Base-by-base conservation (phyloP, 225 moss, liverwort and hornwort species). In the Pleurozium schreberi region DNA sequence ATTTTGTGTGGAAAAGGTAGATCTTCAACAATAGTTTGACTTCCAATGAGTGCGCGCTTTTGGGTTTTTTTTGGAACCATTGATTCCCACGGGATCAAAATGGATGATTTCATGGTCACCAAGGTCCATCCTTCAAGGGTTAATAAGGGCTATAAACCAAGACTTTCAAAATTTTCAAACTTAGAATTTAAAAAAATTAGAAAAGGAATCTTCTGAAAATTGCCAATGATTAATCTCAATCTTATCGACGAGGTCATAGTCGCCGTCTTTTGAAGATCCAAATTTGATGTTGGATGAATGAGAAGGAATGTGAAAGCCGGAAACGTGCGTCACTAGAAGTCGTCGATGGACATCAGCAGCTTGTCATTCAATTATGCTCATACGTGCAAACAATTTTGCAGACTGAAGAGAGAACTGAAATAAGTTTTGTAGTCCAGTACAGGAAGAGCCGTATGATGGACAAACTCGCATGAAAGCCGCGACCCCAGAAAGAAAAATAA, bases 181-280 rank as follows among this genome's bases (percentile, higher is more conserved):
- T 55, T 6, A 16, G 9, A 55, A 25, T 55, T 36, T 9, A 4
- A 7, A 18, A 6, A 10, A n/a, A n/a, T n/a, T n/a, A n/a, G n/a
- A 22, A 55, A 2, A n/a, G 6, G 4, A 55, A 23, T 16, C 55
- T 38, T 26, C 0, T 3, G 4, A n/a, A 79, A 36, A 40, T 11
- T 5, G 7, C 40, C 58, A 26, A 79, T 11, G 18, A 40, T 28
- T 7, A n/a, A 7, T 11, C 11, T 79, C 1, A 0, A 40, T 40
- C 18, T 57, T 58, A 58, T 79, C 18, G 14, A 14, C 2, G 11
- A 8, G 40, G 14, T 26, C 14, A 7, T 25, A 26, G 49, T 47
- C 0, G 1, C 10, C 6, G 0, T 19, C 31, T 49, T 50, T 34
- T 18, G 22, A 52, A 36, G 52, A 52, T 76, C 22, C 52, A 0